These are phyloP conservation scores for Xerocomus potaroensis DNA, from an alignment of 768 basidiomycete species.

Conservation along the genomic window DNA sequence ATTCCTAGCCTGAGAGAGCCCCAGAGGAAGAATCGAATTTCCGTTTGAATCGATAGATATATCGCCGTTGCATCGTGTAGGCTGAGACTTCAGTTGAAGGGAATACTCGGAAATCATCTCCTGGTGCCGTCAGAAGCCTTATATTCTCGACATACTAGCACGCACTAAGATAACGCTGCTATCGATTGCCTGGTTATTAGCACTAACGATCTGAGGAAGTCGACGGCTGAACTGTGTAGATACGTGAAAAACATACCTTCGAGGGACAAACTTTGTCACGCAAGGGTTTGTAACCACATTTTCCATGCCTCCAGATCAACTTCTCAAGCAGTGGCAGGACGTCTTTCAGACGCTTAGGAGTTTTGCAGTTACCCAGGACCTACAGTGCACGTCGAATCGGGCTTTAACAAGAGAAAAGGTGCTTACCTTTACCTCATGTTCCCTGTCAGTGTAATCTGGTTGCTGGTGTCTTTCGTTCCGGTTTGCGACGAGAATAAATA, in stretches of 20 bases:
- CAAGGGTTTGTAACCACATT: slow-evolving; percentile 66
- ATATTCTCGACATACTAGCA: background rate
- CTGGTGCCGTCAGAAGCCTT: slow-evolving; percentile 33
- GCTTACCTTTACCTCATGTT: slow-evolving; percentile 66
- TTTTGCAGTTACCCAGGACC: slow-evolving; percentile 51
- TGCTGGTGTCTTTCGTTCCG: slow-evolving; percentile 32
- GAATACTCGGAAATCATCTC: slow-evolving; percentile 74
- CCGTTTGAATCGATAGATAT: slow-evolving; percentile 52
- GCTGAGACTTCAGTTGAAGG: slow-evolving; percentile 52
- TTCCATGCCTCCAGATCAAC: slow-evolving; percentile 61
- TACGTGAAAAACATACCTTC: slow-evolving; percentile 45
- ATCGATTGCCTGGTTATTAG: slow-evolving; percentile 46
- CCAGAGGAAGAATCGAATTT: slow-evolving; percentile 41
- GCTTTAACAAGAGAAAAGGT: background rate
- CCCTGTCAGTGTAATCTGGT: slow-evolving; percentile 57
- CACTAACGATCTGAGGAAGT: slow-evolving; percentile 34
- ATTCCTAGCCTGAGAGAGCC: slow-evolving; percentile 44
- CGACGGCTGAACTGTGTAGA: background rate
- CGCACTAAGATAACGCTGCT: slow-evolving; percentile 60
- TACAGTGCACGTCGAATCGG: slow-evolving; percentile 6
- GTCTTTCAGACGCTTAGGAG: slow-evolving; percentile 67
- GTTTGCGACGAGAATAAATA: slow-evolving; percentile 40
- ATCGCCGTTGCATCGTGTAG: slow-evolving; percentile 32
- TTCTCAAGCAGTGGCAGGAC: slow-evolving; percentile 52
- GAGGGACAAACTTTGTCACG: slow-evolving; percentile 68